Conservation (phyloP, 1,284 basidiomycete genomes). For the Grifola frondosa region DNA sequence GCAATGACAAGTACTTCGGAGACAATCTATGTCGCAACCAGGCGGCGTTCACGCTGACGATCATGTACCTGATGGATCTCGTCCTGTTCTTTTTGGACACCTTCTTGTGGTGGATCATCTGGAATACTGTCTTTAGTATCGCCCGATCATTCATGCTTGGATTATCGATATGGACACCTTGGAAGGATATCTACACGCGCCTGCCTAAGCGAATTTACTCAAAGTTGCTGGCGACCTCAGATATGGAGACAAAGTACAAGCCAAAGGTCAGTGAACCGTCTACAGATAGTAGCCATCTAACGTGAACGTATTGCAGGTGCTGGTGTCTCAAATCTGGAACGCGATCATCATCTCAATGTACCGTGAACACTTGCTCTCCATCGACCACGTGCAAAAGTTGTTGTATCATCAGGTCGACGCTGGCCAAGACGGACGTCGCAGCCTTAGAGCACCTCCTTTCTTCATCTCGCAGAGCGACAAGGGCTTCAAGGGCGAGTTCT, state of each 20-base stretch:
- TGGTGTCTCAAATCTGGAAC: slow-evolving; percentile 98
- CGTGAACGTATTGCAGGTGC: slow-evolving; percentile 62
- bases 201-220: slow-evolving; percentile 94
- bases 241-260: slow-evolving; percentile 97
- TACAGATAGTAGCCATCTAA: too few species aligned
- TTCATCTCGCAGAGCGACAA: slow-evolving; percentile 91
- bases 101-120: slow-evolving; percentile 97
- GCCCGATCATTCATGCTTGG: slow-evolving; percentile 88
- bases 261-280: slow-evolving; percentile 84
- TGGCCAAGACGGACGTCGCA: slow-evolving; percentile 79
- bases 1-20: slow-evolving; percentile 83
- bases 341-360: slow-evolving; percentile 99
- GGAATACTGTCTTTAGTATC: slow-evolving; percentile 94
- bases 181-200: slow-evolving; percentile 92
- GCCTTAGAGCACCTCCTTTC: slow-evolving; percentile 89
- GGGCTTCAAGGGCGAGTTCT: slow-evolving; percentile 86
- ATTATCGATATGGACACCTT: slow-evolving; percentile 95
- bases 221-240: slow-evolving; percentile 85
- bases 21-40: slow-evolving; percentile 82
- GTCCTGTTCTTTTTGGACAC: slow-evolving; percentile 96
- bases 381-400: slow-evolving; percentile 92
- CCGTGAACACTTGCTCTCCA: slow-evolving; percentile 92
- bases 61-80: slow-evolving; percentile 97
- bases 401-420: slow-evolving; percentile 94
- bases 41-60: slow-evolving; percentile 86